phyloP scores from a whole-genome alignment of 2,329 filamentous ascomycete species.

The Aspergillus tubingensis region DNA sequence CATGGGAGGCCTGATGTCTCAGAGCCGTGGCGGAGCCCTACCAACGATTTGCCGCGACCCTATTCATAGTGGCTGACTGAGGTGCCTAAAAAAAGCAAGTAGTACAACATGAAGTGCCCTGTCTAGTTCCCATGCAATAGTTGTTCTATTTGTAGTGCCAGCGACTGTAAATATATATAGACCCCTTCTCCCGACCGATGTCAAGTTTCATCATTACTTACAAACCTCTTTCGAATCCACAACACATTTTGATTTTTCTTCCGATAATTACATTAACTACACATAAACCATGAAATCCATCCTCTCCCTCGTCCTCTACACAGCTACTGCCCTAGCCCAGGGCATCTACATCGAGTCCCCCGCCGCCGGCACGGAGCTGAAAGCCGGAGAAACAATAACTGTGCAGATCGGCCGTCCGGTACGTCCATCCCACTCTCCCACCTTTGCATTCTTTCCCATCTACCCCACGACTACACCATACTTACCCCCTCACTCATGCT shows the following conservation, averaged over 20 bases:
- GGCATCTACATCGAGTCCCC: conserved; percentile 5
- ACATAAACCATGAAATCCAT: neutral
- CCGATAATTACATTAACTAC: neutral
- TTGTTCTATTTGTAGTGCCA: too few relatives aligned
- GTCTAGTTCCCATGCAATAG: too few relatives aligned
- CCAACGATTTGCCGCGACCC: neutral
- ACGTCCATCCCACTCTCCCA: neutral
- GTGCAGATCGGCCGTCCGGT: neutral
- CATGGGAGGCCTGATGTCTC: conserved; percentile 7
- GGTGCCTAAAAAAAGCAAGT: neutral
- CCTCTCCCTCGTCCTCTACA: neutral
- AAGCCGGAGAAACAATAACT: neutral
- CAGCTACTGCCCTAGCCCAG: neutral
- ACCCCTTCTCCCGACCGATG: neutral
- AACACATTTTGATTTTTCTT: neutral
- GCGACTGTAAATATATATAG: too few relatives aligned
- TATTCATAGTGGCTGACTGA: neutral
- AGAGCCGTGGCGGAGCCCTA: neutral
- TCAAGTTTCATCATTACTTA: neutral
- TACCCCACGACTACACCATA: neutral
- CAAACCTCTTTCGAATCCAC: too few relatives aligned
- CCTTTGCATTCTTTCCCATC: neutral
- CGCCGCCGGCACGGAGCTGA: neutral
- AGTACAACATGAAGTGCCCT: too few relatives aligned
- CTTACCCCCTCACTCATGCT: too few relatives aligned